Evolutionary conservation across 805 yeast species (phyloP).

Genomic region (Komagataella mondaviorum): DNA sequence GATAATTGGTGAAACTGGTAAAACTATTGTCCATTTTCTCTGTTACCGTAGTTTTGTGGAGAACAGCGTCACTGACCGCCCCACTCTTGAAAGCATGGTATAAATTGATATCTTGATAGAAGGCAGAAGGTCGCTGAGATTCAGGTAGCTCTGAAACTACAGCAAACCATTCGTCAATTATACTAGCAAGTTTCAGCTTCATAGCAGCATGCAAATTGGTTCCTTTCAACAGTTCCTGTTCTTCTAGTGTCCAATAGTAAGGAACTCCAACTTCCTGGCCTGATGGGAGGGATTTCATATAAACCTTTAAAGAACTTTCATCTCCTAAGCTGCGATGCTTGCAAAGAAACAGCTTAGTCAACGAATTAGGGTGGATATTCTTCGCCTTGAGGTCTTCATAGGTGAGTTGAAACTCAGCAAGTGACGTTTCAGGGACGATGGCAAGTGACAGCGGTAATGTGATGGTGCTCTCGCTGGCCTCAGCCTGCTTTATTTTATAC

Average conservation of each 20-base stretch:
- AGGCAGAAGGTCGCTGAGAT: slow-evolving; percentile 5
- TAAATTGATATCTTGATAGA: slow-evolving; percentile 13
- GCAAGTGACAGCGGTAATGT: neutral
- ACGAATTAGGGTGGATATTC: neutral
- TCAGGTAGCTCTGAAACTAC: slow-evolving; percentile 11
- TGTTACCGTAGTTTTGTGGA: slow-evolving; percentile 5
- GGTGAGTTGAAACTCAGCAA: neutral
- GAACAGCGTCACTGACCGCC: neutral
- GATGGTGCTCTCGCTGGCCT: neutral
- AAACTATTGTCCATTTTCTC: slow-evolving; percentile 23
- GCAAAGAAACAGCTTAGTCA: neutral
- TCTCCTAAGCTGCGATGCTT: neutral
- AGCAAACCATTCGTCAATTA: slow-evolving; percentile 49
- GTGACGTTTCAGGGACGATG: neutral
- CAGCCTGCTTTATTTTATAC: neutral
- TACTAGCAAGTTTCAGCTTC: slow-evolving; percentile 25
- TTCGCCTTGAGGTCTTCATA: neutral
- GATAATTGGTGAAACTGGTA: slow-evolving; percentile 53
- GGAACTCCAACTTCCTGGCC: slow-evolving; percentile 42
- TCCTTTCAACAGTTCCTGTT: slow-evolving; percentile 39
- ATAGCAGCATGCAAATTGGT: slow-evolving; percentile 56
- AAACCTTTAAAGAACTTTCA: neutral
- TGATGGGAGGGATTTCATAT: slow-evolving; percentile 3
- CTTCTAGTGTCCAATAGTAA: slow-evolving; percentile 45
- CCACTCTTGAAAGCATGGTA: slow-evolving; percentile 9